Evolutionary conservation across 2,329 filamentous ascomycete species (phyloP).

Genomic region (Fusarium neocosmosporiellum): DNA sequence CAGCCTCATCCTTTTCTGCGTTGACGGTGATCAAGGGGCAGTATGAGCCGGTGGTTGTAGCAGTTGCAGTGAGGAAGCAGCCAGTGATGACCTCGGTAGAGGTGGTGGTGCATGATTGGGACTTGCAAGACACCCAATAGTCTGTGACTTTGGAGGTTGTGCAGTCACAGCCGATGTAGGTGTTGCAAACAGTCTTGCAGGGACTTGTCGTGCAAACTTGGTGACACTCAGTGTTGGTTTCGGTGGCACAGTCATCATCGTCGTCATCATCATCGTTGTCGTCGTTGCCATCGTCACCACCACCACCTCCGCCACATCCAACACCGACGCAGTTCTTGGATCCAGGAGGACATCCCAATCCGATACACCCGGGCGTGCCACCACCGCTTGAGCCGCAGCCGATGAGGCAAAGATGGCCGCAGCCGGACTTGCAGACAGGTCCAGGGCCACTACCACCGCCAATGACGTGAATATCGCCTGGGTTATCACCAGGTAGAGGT

Average conservation of each 20-base stretch:
- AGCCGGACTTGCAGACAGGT: background rate
- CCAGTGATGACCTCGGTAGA: conserved; percentile 9
- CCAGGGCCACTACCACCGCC: background rate
- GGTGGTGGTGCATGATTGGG: conserved; percentile 6
- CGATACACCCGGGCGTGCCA: conserved; percentile 7
- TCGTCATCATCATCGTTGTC: conserved; percentile 8
- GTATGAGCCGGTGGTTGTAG: background rate
- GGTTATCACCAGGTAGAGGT: background rate
- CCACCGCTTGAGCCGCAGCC: background rate
- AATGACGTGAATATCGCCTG: background rate
- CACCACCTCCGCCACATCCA: conserved; percentile 1
- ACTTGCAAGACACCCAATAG: conserved; percentile 21
- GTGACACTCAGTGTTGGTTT: conserved; percentile 22
- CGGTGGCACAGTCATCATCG: conserved; percentile 18
- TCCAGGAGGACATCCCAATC: conserved; percentile 8
- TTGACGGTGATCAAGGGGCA: background rate
- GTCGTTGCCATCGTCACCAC: background rate
- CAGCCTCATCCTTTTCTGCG: background rate
- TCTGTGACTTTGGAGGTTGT: conserved; percentile 12
- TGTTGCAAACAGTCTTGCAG: conserved; percentile 16
- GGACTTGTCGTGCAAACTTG: conserved; percentile 18
- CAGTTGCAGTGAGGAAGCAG: conserved; percentile 14
- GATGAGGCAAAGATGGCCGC: background rate
- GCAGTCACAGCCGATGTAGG: conserved; percentile 19
- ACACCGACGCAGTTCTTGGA: conserved; percentile 11